Base-by-base conservation (phyloP, 768 basidiomycete genomes). In the Lyophyllum shimeji region DNA sequence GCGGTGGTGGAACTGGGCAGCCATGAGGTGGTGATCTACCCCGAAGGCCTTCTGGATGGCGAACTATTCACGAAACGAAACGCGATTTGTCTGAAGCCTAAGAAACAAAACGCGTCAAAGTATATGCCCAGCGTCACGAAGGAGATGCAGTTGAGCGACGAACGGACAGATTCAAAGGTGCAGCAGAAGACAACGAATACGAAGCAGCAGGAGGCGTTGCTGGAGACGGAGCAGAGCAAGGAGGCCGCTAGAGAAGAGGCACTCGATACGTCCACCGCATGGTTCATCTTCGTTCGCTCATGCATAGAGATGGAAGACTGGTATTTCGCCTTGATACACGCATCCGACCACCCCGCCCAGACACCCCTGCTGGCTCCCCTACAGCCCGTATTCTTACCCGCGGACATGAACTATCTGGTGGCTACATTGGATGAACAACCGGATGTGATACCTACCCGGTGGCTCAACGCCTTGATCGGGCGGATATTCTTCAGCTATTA, bases 291-390 rank as follows among this genome's bases (percentile, higher is more conserved):
- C 71, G 85, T 93, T 18, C 86, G 88, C 58, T 87, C 85, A 25
- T 93, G 87, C 69, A 76, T 86, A 52, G 91, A 94, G 67, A 97
- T 98, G 92, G 97, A 99, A 71, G 96, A 99, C 72, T 98, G 95
- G 93, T 94, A 94, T 68, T 73, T 93, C 33, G 79, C 92, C 0
- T 79, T 97, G 52, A 69, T 93, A 20, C 89, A 93, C 54, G 88
- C 89, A 0, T 85, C 86, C 7, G 76, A 83, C 55, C 71, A 87
- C 52, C 83, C 86, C 25, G 71, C 85, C 0, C 81, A 86, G 54
- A 81, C 82, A 2, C 81, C 87, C 2, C 82, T 79, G 7, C 81
- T 91, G 45, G 68, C 67, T 1, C 85, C 90, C 0, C 72, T 90
- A 46, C 75, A 77, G 39, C 66, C 79, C 33, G 78, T 96, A 17